Percentiles rank a stretch among this genome's conserved stretches.
phyloP scores from a whole-genome alignment of 805 yeast genomes.

The Starmerella scarabaei region DNA sequence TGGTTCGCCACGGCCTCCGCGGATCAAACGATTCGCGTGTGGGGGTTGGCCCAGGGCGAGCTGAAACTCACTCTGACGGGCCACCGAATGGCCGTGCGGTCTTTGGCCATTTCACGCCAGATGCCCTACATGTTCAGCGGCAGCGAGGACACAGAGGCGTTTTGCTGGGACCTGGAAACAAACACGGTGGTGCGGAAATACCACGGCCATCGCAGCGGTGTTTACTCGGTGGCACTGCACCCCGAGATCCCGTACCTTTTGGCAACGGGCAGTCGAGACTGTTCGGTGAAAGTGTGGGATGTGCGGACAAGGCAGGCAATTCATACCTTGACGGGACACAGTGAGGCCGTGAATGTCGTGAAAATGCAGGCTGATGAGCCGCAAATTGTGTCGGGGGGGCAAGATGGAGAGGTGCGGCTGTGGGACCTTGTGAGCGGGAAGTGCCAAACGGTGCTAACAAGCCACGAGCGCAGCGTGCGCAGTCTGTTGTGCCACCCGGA shows the following conservation, averaged over 20 bases:
- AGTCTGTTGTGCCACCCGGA: slow-evolving; percentile 54
- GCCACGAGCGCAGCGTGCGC: slow-evolving; percentile 72
- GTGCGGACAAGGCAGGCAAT: slow-evolving; percentile 65
- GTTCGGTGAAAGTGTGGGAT: slow-evolving; percentile 86
- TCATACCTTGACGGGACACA: slow-evolving; percentile 71
- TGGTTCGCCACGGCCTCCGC: slow-evolving; percentile 90
- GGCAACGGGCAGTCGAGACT: slow-evolving; percentile 81
- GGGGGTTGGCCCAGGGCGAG: slow-evolving; percentile 70
- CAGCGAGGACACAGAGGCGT: slow-evolving; percentile 82
- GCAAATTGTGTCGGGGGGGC: slow-evolving; percentile 69
- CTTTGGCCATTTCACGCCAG: slow-evolving; percentile 53
- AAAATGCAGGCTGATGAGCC: slow-evolving; percentile 63
- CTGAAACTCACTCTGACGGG: slow-evolving; percentile 72
- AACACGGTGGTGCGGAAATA: slow-evolving; percentile 72
- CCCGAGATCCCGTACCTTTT: slow-evolving; percentile 66
- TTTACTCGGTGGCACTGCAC: slow-evolving; percentile 70
- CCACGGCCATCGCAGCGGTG: slow-evolving; percentile 89
- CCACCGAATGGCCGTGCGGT: slow-evolving; percentile 79
- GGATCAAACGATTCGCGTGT: slow-evolving; percentile 76
- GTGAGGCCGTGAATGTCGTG: slow-evolving; percentile 58
- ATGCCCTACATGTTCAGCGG: slow-evolving; percentile 86
- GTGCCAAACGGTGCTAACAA: slow-evolving; percentile 59
- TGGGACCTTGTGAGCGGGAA: slow-evolving; percentile 84
- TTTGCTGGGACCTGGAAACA: slow-evolving; percentile 92
- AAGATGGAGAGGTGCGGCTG: slow-evolving; percentile 72